Base-by-base conservation (phyloP, 176 grass and related monocot genomes). In the Carex kokanica region DNA sequence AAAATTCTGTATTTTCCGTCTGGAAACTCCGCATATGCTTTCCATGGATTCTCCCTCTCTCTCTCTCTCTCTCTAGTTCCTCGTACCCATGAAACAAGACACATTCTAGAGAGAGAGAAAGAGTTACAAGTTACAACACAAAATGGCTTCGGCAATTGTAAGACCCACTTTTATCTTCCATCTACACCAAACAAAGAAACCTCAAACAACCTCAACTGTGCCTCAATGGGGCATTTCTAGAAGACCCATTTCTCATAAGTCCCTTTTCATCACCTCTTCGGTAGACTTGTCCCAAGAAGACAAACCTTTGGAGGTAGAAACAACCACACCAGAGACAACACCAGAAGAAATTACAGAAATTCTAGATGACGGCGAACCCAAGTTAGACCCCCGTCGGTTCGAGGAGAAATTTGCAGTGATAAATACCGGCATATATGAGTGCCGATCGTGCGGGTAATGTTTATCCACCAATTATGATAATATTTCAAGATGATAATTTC, bases 351-450 rank as follows among this genome's bases (percentile, higher is more conserved):
- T 14, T 29, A 6, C 54, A 29, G 73, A 82, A 21, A 11, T 17
- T 14, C 10, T 8, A 6, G 84, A 85, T 2, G 83, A 59, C 13
- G 69, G 52, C 21, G 9, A 59, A 16, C 80, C 79, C 2, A 85
- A 87, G 55, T 20, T 98, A 15, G 92, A 98, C 78, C 90, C 87
- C 0, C 88, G 95, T 0, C 87, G 94, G 14, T 43, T 88, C 3
- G 92, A 94, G 86, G 95, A 98, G 90, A 88, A 90, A 86, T 98
- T 98, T 65, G 92, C 86, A 21, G 92, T 98, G 80, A 78, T 98
- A n/a, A 94, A 97, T 88, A 97, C 91, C 6, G 94, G 95, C 15
- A 56, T 98, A 64, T 81, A 93, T 85, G 92, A 98, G 86, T 98
- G 95, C 89, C 83, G 90, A 38, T 98, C 95, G 13, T 98, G 95